Conservation (phyloP, 352 stramenopile species). For the Elongisporangium undulatum region DNA sequence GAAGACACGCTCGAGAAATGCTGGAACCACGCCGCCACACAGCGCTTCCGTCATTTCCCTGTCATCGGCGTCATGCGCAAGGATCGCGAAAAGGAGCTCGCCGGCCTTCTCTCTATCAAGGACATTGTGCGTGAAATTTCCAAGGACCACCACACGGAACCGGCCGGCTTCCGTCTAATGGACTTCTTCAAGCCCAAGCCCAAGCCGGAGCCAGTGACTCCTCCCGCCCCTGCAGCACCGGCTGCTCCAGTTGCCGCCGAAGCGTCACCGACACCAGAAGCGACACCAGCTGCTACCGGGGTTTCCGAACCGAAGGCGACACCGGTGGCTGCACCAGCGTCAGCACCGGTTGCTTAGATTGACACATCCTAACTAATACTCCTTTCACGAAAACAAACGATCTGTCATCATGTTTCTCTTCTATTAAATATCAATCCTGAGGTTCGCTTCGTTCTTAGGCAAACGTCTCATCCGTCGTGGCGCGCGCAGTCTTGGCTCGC, state of each 20-base stretch:
- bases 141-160: slow-evolving; percentile 65
- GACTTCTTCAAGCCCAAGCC: slow-evolving; percentile 83
- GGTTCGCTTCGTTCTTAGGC: slow-evolving; percentile 20
- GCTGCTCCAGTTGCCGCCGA: neutral
- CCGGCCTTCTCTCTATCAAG: slow-evolving; percentile 80
- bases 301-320: neutral
- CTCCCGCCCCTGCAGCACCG: slow-evolving; percentile 6
- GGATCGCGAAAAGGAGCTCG: slow-evolving; percentile 75
- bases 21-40: slow-evolving; percentile 59
- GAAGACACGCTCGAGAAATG: slow-evolving; percentile 79
- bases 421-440: slow-evolving; percentile 59
- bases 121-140: slow-evolving; percentile 85
- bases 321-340: neutral
- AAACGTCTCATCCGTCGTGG: slow-evolving; percentile 17
- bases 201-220: slow-evolving; percentile 15
- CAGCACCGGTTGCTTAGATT: neutral
- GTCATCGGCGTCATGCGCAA: slow-evolving; percentile 73
- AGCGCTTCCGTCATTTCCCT: slow-evolving; percentile 80
- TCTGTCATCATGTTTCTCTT: slow-evolving; percentile 72
- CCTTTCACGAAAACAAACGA: neutral
- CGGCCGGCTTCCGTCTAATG: slow-evolving; percentile 67
- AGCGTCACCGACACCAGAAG: neutral
- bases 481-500: slow-evolving; percentile 43
- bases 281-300: neutral
- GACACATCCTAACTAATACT: neutral